A percentile compares a stretch with the other conserved stretches of the same genome.
These are phyloP conservation scores for Nicotiana noctiflora DNA, from an alignment of 257 asterid species.

Conservation along the genomic window DNA sequence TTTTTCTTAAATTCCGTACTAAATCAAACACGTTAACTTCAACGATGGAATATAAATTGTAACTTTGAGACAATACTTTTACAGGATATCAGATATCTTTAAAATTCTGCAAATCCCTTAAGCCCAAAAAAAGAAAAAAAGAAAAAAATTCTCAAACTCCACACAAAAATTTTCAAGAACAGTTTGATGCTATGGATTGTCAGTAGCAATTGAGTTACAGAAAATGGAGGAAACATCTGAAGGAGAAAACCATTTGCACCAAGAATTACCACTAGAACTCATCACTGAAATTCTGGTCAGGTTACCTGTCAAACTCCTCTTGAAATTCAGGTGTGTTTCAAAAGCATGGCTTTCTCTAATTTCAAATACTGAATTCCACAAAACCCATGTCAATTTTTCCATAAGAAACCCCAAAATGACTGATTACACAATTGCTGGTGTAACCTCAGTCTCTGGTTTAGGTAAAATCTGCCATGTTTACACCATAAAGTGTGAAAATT, in stretches of 20 bases:
- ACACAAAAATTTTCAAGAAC: no score
- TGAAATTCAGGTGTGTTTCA: conserved; percentile 40
- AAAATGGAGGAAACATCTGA: background rate
- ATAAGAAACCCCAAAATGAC: background rate
- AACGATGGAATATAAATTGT: no score
- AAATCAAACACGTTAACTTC: no score
- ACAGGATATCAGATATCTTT: no score
- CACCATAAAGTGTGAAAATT: conserved; percentile 12
- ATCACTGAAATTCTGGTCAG: conserved; percentile 34
- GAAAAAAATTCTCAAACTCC: background rate
- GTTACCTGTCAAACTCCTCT: conserved; percentile 37
- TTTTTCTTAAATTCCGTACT: no score
- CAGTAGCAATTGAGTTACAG: background rate
- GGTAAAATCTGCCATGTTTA: conserved; percentile 19
- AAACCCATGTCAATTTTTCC: conserved; percentile 23
- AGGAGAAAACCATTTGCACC: background rate
- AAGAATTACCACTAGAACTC: conserved; percentile 27
- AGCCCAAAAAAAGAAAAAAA: background rate
- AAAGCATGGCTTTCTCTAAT: conserved; percentile 42
- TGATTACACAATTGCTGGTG: background rate
- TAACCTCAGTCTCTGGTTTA: background rate
- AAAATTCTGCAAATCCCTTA: no score
- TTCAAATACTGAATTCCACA: conserved; percentile 27
- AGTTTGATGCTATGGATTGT: background rate
- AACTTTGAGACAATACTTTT: no score